Evolutionary conservation across 768 basidiomycete genomes (phyloP).

Genomic region (Boletus fagicola): DNA sequence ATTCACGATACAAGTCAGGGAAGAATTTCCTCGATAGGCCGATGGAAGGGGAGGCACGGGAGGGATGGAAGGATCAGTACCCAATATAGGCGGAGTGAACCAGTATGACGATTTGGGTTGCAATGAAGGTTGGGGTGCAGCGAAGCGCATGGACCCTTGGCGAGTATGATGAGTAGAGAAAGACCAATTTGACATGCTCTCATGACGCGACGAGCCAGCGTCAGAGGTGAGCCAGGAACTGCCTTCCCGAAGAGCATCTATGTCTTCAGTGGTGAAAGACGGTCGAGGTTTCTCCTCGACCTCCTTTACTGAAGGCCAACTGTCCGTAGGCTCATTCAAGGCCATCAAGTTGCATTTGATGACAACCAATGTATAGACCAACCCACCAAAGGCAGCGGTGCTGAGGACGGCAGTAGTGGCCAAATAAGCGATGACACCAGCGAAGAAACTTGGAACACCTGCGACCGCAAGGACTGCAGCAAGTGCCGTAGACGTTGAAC

Average conservation of each 20-base stretch:
- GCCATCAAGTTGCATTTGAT: slow-evolving; percentile 64
- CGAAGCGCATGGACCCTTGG: slow-evolving; percentile 13
- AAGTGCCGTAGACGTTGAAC: slow-evolving; percentile 54
- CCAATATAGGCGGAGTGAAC: slow-evolving; percentile 52
- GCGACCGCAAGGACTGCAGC: slow-evolving; percentile 57
- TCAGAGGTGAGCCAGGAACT: slow-evolving; percentile 81
- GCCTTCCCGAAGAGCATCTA: slow-evolving; percentile 71
- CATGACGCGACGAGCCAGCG: slow-evolving; percentile 47
- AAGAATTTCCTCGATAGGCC: slow-evolving; percentile 47
- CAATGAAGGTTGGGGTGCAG: slow-evolving; percentile 34
- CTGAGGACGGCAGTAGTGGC: slow-evolving; percentile 50
- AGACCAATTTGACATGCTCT: slow-evolving; percentile 68
- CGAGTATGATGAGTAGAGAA: slow-evolving; percentile 66
- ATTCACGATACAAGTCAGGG: slow-evolving; percentile 40
- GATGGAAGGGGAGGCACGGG: slow-evolving; percentile 58
- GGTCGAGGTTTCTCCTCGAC: slow-evolving; percentile 55
- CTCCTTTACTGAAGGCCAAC: slow-evolving; percentile 59
- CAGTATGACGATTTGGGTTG: slow-evolving; percentile 57
- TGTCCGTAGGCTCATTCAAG: slow-evolving; percentile 49
- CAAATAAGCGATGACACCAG: slow-evolving; percentile 60
- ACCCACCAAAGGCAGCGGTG: slow-evolving; percentile 53
- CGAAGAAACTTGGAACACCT: slow-evolving; percentile 53
- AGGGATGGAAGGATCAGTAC: slow-evolving; percentile 46
- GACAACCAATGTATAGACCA: slow-evolving; percentile 59
- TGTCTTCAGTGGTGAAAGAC: slow-evolving; percentile 68